phyloP scores from a whole-genome alignment of 2,329 filamentous ascomycete species.

The Paraphaeosphaeria sporulosa region DNA sequence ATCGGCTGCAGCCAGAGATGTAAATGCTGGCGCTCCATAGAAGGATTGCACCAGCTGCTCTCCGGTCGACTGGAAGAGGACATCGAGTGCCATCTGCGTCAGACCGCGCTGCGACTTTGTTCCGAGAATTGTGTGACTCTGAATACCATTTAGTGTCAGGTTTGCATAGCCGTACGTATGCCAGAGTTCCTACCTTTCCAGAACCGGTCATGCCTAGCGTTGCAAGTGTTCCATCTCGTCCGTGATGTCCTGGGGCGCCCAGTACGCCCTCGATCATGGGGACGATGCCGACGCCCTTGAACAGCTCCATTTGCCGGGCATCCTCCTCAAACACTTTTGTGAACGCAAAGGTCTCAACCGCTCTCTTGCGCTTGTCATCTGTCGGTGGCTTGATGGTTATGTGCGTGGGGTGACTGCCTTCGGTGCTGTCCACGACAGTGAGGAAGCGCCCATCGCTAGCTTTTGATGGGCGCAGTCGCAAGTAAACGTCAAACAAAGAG shows the following conservation, averaged over 20 bases:
- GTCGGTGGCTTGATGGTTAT: slow-evolving; percentile 70
- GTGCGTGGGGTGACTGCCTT: slow-evolving; percentile 53
- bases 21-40: slow-evolving; percentile 67
- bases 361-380: slow-evolving; percentile 81
- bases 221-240: slow-evolving; percentile 87
- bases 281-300: slow-evolving; percentile 78
- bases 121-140: slow-evolving; percentile 96
- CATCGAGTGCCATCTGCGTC: slow-evolving; percentile 89
- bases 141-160: slow-evolving; percentile 19
- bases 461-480: slow-evolving; percentile 70
- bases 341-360: slow-evolving; percentile 93
- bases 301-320: slow-evolving; percentile 84
- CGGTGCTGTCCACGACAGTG: slow-evolving; percentile 70
- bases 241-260: slow-evolving; percentile 74
- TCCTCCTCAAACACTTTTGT: slow-evolving; percentile 92
- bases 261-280: slow-evolving; percentile 83
- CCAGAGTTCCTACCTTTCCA: slow-evolving; percentile 73
- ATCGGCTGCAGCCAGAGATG: slow-evolving; percentile 79
- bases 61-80: slow-evolving; percentile 83
- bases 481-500: slow-evolving; percentile 87
- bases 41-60: slow-evolving; percentile 71
- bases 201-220: slow-evolving; percentile 95
- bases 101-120: slow-evolving; percentile 85
- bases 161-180: background rate
- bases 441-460: slow-evolving; percentile 68